These are phyloP conservation scores for Nitzschia putrida DNA, from an alignment of 108 stramenopile genomes.

Conservation along the genomic window DNA sequence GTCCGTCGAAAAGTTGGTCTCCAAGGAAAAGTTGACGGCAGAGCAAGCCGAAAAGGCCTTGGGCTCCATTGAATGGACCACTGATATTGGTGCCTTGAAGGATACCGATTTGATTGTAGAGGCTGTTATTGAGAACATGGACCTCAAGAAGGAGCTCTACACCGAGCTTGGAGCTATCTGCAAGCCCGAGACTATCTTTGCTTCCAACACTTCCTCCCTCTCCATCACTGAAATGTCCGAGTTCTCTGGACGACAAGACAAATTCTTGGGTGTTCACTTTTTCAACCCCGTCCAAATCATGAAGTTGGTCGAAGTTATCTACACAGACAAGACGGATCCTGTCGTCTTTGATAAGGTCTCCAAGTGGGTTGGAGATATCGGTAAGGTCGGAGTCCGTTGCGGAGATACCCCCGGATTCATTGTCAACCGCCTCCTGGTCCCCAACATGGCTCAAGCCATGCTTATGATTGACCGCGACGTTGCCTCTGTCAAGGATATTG, in stretches of 20 bases:
- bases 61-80: constrained; percentile 77
- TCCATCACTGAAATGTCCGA: constrained; percentile 88
- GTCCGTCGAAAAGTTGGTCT: constrained; percentile 75
- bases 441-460: constrained; percentile 88
- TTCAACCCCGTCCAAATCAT: constrained; percentile 96
- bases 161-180: constrained; percentile 71
- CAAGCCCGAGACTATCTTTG: constrained; percentile 88
- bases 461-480: constrained; percentile 93
- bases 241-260: constrained; percentile 86
- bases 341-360: constrained; percentile 80
- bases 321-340: constrained; percentile 82
- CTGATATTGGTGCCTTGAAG: constrained; percentile 68
- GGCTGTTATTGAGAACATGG: constrained; percentile 95
- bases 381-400: constrained; percentile 78
- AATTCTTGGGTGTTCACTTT: constrained; percentile 98
- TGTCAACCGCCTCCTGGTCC: constrained; percentile 96
- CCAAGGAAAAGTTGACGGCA: constrained; percentile 71
- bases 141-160: constrained; percentile 88
- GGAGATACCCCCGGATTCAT: constrained; percentile 98
- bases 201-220: constrained; percentile 92
- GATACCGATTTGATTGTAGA: constrained; percentile 92
- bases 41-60: constrained; percentile 61
- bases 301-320: constrained; percentile 97
- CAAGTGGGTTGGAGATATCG: constrained; percentile 81
- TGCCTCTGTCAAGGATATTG: constrained; percentile 91